phyloP scores from a whole-genome alignment of 495 filamentous ascomycete genomes.

The Lasiosphaeriaceae sp. region DNA sequence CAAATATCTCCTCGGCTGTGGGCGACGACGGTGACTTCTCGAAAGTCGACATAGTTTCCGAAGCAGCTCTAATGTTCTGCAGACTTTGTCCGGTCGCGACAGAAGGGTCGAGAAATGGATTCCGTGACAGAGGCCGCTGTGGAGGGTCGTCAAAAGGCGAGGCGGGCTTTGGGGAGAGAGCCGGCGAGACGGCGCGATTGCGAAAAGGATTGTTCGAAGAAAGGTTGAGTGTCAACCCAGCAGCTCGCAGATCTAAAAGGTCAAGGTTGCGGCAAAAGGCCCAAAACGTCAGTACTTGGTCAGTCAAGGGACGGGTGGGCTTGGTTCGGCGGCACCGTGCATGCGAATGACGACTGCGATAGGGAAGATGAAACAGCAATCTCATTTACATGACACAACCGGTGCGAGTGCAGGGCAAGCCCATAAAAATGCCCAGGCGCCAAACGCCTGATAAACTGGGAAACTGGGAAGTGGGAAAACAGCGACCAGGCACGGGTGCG shows the following conservation, averaged over 20 bases:
- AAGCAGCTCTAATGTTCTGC: conserved; percentile 34
- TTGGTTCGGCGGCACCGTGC: conserved; percentile 33
- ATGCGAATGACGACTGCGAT: conserved; percentile 43
- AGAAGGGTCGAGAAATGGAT: conserved; percentile 83
- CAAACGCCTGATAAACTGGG: conserved; percentile 15
- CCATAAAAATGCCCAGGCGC: conserved; percentile 15
- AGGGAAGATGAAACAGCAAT: conserved; percentile 48
- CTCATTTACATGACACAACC: conserved; percentile 49
- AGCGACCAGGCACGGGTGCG: conserved; percentile 19
- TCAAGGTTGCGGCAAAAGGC: conserved; percentile 25
- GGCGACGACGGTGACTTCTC: conserved; percentile 46
- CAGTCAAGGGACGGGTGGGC: conserved; percentile 20
- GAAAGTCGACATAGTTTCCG: conserved; percentile 55
- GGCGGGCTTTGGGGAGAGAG: conserved; percentile 37
- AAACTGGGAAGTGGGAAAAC: conserved; percentile 27
- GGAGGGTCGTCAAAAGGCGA: conserved; percentile 53
- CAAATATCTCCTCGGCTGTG: conserved; percentile 83
- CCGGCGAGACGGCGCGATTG: conserved; percentile 76
- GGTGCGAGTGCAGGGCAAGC: conserved; percentile 34
- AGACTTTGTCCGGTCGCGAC: conserved; percentile 48
- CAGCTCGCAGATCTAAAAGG: conserved; percentile 40
- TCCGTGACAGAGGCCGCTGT: conserved; percentile 75
- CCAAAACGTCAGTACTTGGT: conserved; percentile 30
- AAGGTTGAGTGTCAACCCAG: conserved; percentile 58
- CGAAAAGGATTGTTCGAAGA: conserved; percentile 98